These are phyloP conservation scores for Colletotrichum tamarilloi DNA, from an alignment of 2,329 filamentous ascomycete genomes.

Conservation along the genomic window DNA sequence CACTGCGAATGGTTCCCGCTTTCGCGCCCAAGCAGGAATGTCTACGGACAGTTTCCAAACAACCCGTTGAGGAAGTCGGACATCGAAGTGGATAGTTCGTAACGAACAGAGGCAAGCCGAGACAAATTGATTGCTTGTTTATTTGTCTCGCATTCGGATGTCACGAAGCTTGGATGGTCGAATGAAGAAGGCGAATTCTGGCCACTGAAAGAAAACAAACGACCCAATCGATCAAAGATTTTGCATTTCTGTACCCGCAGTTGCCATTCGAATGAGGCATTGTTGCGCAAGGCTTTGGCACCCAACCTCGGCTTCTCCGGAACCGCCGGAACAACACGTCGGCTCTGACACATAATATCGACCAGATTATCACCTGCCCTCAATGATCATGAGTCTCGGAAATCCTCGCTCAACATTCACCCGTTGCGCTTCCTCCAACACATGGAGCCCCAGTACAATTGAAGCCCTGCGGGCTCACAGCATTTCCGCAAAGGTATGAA, in stretches of 20 bases:
- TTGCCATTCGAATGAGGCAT: neutral
- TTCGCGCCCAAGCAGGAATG: neutral
- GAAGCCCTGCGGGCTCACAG: constrained; percentile 7
- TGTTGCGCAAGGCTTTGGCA: neutral
- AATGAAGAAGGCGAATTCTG: neutral
- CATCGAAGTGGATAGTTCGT: too few species aligned
- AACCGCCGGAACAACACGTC: neutral
- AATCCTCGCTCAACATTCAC: neutral
- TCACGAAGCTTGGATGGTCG: neutral
- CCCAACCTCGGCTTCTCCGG: neutral
- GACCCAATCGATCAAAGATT: neutral
- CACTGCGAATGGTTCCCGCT: too few species aligned
- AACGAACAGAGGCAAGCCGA: neutral
- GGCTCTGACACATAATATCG: too few species aligned
- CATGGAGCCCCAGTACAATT: constrained; percentile 16
- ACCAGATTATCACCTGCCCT: too few species aligned
- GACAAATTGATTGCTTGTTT: neutral
- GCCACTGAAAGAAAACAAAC: neutral
- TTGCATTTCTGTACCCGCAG: too few species aligned
- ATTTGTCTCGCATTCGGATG: neutral
- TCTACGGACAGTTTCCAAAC: neutral
- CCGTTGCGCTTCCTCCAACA: neutral
- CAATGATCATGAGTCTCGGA: too few species aligned
- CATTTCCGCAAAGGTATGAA: constrained; percentile 11
- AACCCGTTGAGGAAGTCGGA: too few species aligned